phyloP scores from a whole-genome alignment of 768 basidiomycete species.

The Amanita rubescens region DNA sequence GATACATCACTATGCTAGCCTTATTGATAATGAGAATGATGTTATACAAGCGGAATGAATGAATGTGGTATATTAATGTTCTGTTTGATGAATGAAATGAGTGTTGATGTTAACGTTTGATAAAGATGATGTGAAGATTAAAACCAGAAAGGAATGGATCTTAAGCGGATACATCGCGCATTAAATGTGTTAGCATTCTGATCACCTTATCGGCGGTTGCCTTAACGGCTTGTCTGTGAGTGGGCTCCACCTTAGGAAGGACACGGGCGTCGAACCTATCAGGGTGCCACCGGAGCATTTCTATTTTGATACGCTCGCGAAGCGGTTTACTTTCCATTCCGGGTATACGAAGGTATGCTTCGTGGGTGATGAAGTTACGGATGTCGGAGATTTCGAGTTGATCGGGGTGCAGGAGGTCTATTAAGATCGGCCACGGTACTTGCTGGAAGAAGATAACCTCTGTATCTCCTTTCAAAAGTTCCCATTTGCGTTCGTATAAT shows the following conservation, averaged over 20 bases:
- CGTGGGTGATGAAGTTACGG: constrained; percentile 30
- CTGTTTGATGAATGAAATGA: background rate
- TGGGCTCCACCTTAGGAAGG: constrained; percentile 24
- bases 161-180: background rate
- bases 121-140: background rate
- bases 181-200: constrained; percentile 28
- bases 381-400: constrained; percentile 31
- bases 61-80: background rate
- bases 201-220: constrained; percentile 32
- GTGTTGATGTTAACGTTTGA: background rate
- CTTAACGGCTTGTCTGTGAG: constrained; percentile 24
- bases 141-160: background rate
- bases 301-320: constrained; percentile 31
- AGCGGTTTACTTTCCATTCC: constrained; percentile 21
- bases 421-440: constrained; percentile 40
- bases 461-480: constrained; percentile 20
- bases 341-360: constrained; percentile 12
- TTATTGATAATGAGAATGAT: background rate
- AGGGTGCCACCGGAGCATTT: constrained; percentile 48
- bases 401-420: constrained; percentile 11
- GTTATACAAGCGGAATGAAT: background rate
- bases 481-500: constrained; percentile 31
- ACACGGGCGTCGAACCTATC: constrained; percentile 41
- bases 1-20: background rate
- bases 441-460: constrained; percentile 20